These are phyloP conservation scores for Carex parvula DNA, from an alignment of 176 grass and related monocot genomes.

Conservation along the genomic window DNA sequence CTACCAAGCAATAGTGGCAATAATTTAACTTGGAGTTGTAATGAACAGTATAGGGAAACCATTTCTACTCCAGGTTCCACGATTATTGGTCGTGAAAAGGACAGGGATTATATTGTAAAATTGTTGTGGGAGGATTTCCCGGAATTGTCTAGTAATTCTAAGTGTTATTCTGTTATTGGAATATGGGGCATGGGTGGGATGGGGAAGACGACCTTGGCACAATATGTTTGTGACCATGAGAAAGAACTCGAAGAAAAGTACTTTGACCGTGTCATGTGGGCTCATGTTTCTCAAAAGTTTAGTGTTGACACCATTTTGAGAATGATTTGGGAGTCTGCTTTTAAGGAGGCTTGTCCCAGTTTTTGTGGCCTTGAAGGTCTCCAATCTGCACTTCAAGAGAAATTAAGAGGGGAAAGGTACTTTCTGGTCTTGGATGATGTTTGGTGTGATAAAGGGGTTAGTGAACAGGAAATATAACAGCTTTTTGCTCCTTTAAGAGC, in stretches of 20 bases:
- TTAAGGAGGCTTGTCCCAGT: neutral
- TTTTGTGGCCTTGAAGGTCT: slow-evolving; percentile 2
- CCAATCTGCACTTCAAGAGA: neutral
- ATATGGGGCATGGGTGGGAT: slow-evolving; percentile 31
- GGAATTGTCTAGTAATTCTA: neutral
- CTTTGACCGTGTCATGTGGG: slow-evolving; percentile 28
- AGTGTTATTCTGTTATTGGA: slow-evolving; percentile 32
- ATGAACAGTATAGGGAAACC: neutral
- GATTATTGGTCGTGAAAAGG: slow-evolving; percentile 25
- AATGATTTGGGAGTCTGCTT: slow-evolving; percentile 16
- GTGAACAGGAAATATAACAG: neutral
- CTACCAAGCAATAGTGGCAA: neutral
- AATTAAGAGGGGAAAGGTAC: neutral
- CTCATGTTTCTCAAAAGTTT: slow-evolving; percentile 23
- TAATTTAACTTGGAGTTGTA: neutral
- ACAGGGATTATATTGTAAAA: slow-evolving; percentile 3
- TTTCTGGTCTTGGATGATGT: slow-evolving; percentile 22
- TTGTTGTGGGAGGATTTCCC: neutral
- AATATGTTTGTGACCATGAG: slow-evolving; percentile 25
- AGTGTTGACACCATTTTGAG: neutral
- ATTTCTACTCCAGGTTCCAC: neutral
- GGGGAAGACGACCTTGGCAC: slow-evolving; percentile 44
- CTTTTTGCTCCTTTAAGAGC: slow-evolving; percentile 6
- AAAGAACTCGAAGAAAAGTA: neutral
- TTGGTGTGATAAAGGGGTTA: neutral